phyloP scores from a whole-genome alignment of 23 red algal genomes.

The Gracilaria domingensis region DNA sequence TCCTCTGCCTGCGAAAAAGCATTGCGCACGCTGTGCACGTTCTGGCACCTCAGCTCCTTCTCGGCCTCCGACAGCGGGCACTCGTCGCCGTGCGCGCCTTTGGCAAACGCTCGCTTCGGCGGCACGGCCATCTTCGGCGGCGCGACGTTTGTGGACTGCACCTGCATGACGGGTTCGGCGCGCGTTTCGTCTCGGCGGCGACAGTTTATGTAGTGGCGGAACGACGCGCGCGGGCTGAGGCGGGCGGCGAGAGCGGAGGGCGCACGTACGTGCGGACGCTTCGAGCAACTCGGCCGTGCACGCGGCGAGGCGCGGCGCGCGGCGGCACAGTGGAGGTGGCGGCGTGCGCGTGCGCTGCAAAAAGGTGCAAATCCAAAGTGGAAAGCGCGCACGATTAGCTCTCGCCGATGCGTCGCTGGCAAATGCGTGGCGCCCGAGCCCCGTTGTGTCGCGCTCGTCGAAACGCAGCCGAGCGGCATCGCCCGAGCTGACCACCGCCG shows the following conservation, averaged over 20 bases:
- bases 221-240: not conserved
- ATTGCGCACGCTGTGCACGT: slow-evolving; percentile 15
- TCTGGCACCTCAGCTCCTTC: slow-evolving; percentile 13
- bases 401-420: not conserved
- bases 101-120: not conserved
- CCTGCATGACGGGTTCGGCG: not conserved
- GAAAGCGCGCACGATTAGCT: not conserved
- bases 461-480: not conserved
- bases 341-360: not conserved
- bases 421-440: not conserved
- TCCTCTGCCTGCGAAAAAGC: slow-evolving; percentile 14
- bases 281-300: not conserved
- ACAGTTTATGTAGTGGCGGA: not conserved
- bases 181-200: not conserved
- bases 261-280: not conserved
- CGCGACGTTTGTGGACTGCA: not conserved
- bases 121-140: not conserved
- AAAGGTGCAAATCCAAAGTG: not conserved
- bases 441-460: slow-evolving; percentile 25
- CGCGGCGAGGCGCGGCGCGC: too few relatives aligned
- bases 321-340: not conserved
- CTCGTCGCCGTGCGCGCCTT: not conserved
- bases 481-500: too few relatives aligned
- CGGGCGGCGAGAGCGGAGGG: not conserved
- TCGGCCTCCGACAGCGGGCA: slow-evolving; percentile 46